A percentile compares a stretch with the other conserved stretches of the same genome.
Evolutionary conservation across 306 rosid species (phyloP).

Genomic region (Hippophae tibetana): DNA sequence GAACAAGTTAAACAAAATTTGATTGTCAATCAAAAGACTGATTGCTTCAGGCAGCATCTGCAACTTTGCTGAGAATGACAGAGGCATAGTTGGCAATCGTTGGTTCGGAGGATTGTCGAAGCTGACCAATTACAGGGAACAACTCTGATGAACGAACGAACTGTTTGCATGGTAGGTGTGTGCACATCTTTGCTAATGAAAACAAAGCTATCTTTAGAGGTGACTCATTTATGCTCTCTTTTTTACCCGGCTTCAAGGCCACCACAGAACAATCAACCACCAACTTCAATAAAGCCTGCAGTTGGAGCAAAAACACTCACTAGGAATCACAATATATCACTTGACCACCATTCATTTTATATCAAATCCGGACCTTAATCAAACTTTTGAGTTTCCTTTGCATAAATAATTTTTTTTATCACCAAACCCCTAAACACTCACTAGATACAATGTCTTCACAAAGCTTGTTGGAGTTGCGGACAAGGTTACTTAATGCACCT

Average conservation of each 20-base stretch:
- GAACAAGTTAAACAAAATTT: too few relatives aligned
- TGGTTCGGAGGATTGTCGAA: constrained; percentile 69
- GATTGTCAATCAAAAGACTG: background rate
- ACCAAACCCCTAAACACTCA: too few relatives aligned
- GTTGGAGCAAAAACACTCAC: background rate
- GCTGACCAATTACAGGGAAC: constrained; percentile 64
- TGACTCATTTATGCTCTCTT: constrained; percentile 59
- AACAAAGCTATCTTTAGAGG: constrained; percentile 90
- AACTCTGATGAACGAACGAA: constrained; percentile 70
- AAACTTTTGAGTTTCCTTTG: too few relatives aligned
- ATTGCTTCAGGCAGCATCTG: constrained; percentile 31
- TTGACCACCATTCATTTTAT: too few relatives aligned
- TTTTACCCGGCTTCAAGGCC: constrained; percentile 62
- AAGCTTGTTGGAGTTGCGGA: constrained; percentile 78
- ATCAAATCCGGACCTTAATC: too few relatives aligned
- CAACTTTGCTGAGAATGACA: constrained; percentile 47
- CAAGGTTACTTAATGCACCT: constrained; percentile 93
- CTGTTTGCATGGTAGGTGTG: constrained; percentile 65
- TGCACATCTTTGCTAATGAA: constrained; percentile 89
- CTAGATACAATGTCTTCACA: constrained; percentile 75
- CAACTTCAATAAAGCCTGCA: constrained; percentile 77
- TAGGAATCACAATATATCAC: background rate
- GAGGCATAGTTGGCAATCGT: constrained; percentile 63
- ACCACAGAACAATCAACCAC: constrained; percentile 59
- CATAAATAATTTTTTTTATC: too few relatives aligned